phyloP scores from a whole-genome alignment of 1,139 yeast genomes.

The Taiozyma sp. region DNA sequence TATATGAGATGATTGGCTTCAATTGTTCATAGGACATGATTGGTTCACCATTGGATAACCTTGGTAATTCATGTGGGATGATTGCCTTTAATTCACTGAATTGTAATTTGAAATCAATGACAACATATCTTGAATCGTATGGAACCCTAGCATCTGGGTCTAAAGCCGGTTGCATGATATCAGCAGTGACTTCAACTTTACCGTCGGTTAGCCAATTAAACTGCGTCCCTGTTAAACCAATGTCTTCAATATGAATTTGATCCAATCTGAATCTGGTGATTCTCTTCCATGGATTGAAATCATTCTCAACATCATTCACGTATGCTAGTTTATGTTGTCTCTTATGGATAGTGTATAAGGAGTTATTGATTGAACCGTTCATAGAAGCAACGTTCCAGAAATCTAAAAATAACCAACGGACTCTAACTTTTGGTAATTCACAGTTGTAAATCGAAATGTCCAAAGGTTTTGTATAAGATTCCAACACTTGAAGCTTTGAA shows the following conservation, averaged over 20 bases:
- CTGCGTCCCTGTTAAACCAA: conserved; percentile 34
- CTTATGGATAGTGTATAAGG: conserved; percentile 70
- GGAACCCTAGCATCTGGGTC: conserved; percentile 22
- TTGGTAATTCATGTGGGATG: conserved; percentile 48
- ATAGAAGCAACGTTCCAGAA: conserved; percentile 64
- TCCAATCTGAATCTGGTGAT: conserved; percentile 60
- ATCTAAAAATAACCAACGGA: conserved; percentile 55
- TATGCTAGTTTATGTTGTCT: conserved; percentile 43
- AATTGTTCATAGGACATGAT: conserved; percentile 55
- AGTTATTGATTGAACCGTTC: conserved; percentile 67
- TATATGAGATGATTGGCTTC: conserved; percentile 52
- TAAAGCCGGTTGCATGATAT: conserved; percentile 57
- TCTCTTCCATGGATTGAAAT: conserved; percentile 40
- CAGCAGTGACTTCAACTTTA: conserved; percentile 63
- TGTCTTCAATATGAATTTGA: conserved; percentile 47
- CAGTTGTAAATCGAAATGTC: conserved; percentile 57
- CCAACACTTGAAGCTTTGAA: conserved; percentile 42
- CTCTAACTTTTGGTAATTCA: conserved; percentile 54
- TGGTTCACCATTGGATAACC: conserved; percentile 46
- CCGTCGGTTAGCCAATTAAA: conserved; percentile 72
- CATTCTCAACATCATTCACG: conserved; percentile 30
- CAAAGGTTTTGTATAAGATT: conserved; percentile 34
- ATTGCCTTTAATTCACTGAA: conserved; percentile 57
- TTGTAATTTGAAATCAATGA: conserved; percentile 58
- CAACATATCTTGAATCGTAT: conserved; percentile 43